Conservation (phyloP, 352 stramenopile species). For the Bremia lactucae region DNA sequence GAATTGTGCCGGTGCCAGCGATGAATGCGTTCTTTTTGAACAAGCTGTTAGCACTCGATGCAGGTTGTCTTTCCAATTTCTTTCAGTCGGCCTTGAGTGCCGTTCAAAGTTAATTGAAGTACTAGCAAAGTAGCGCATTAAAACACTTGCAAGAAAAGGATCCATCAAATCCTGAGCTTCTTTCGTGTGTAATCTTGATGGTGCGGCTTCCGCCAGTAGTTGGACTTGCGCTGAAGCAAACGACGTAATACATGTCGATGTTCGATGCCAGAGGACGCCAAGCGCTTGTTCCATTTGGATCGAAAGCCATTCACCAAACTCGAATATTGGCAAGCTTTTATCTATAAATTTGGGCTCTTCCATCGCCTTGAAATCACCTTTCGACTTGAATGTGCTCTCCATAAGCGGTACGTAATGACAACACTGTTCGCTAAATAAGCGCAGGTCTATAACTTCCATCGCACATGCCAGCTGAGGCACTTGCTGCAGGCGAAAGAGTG, state of each 20-base stretch:
- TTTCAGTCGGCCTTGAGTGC: conserved; percentile 4
- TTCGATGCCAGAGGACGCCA: conserved; percentile 26
- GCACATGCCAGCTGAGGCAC: conserved; percentile 23
- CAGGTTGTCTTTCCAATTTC: conserved; percentile 29
- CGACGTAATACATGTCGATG: conserved; percentile 21
- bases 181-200: neutral
- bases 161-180: conserved; percentile 2
- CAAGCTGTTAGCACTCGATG: conserved; percentile 19
- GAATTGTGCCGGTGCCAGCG: conserved; percentile 10
- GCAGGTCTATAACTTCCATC: conserved; percentile 32
- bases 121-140: conserved; percentile 28
- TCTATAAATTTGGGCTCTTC: conserved; percentile 5
- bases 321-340: conserved; percentile 4
- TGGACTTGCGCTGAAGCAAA: conserved; percentile 26
- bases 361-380: neutral
- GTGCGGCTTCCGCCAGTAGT: conserved; percentile 11
- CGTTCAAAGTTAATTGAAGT: conserved; percentile 8
- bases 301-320: conserved; percentile 33
- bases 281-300: conserved; percentile 37
- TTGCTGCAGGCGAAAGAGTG: conserved; percentile 46
- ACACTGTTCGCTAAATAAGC: conserved; percentile 28
- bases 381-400: neutral
- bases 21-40: conserved; percentile 4
- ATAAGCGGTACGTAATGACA: conserved; percentile 1
- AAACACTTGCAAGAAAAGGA: conserved; percentile 16